phyloP scores from a whole-genome alignment of 2,329 filamentous ascomycete genomes.

The Arthrinium phaeospermum region DNA sequence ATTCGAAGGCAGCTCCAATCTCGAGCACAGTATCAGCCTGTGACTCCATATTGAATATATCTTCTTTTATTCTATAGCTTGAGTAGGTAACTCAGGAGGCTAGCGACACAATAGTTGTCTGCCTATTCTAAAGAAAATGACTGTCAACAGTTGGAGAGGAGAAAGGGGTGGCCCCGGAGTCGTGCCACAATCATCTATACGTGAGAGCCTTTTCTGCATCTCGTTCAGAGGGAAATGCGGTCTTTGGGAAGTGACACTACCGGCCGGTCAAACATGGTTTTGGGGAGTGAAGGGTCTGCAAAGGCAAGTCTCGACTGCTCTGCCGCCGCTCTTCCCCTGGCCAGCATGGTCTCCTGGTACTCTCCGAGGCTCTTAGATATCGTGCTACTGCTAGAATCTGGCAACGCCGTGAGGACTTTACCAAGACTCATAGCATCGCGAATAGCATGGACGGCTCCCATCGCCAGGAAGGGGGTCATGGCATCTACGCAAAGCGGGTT shows the following conservation, averaged over 20 bases:
- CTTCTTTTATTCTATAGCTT: not conserved
- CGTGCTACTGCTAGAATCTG: slow-evolving; percentile 1
- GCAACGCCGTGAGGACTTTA: slow-evolving; percentile 23
- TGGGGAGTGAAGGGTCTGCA: not conserved
- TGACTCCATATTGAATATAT: not conserved
- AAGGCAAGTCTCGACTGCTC: not conserved
- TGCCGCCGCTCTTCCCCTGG: not conserved
- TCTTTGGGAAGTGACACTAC: not conserved
- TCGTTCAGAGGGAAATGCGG: not conserved
- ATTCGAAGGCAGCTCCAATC: not conserved
- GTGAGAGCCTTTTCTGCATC: not conserved
- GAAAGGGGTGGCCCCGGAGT: not conserved
- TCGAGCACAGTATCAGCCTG: not conserved
- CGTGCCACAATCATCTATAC: not conserved
- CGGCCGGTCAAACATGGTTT: not conserved
- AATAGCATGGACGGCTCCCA: slow-evolving; percentile 33
- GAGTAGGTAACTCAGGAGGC: not conserved
- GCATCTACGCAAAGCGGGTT: not conserved
- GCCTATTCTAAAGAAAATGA: not conserved
- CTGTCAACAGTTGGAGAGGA: no score
- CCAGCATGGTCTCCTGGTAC: slow-evolving; percentile 1
- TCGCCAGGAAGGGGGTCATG: slow-evolving; percentile 28
- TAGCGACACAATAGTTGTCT: not conserved
- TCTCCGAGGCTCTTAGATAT: not conserved
- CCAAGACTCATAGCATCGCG: slow-evolving; percentile 56